Percentiles rank a stretch among this genome's conserved stretches.
Evolutionary conservation across 306 rosid species (phyloP).

Genomic region (Fragaria iinumae): DNA sequence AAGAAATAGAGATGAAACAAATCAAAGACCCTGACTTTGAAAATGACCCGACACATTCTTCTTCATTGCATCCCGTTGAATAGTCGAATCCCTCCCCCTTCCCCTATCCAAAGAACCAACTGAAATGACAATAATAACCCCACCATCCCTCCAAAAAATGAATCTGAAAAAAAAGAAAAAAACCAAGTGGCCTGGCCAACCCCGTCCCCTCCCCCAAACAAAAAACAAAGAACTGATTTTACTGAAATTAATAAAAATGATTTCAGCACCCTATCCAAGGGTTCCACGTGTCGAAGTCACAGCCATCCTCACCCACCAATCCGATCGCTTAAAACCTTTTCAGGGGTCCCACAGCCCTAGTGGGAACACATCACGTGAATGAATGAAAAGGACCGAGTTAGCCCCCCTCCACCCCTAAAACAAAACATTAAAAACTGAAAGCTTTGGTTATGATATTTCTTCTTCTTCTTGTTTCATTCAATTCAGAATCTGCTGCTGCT

Average conservation of each 20-base stretch:
- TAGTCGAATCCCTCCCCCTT: constrained; percentile 15
- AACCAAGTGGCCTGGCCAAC: constrained; percentile 21
- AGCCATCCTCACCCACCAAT: constrained; percentile 14
- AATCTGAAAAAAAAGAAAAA: constrained; percentile 14
- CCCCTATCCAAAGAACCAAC: constrained; percentile 4
- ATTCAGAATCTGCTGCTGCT: constrained; percentile 44
- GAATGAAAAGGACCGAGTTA: constrained; percentile 11
- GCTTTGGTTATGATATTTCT: neutral
- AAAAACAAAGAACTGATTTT: constrained; percentile 6
- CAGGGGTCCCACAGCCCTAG: constrained; percentile 38
- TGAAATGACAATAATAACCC: constrained; percentile 16
- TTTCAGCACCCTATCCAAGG: constrained; percentile 29
- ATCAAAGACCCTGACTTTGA: constrained; percentile 13
- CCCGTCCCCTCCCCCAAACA: neutral
- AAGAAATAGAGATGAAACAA: constrained; percentile 21
- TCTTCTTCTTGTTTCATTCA: constrained; percentile 6
- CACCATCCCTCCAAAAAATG: neutral
- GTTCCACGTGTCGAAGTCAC: constrained; percentile 43
- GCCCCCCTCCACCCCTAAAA: neutral
- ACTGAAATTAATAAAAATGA: constrained; percentile 13
- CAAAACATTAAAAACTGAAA: neutral
- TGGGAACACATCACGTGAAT: constrained; percentile 67
- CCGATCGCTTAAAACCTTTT: constrained; percentile 29
- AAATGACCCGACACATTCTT: constrained; percentile 2
- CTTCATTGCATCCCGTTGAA: neutral